Evolutionary conservation across 768 basidiomycete genomes (phyloP).

Genomic region (Mycena galopus): DNA sequence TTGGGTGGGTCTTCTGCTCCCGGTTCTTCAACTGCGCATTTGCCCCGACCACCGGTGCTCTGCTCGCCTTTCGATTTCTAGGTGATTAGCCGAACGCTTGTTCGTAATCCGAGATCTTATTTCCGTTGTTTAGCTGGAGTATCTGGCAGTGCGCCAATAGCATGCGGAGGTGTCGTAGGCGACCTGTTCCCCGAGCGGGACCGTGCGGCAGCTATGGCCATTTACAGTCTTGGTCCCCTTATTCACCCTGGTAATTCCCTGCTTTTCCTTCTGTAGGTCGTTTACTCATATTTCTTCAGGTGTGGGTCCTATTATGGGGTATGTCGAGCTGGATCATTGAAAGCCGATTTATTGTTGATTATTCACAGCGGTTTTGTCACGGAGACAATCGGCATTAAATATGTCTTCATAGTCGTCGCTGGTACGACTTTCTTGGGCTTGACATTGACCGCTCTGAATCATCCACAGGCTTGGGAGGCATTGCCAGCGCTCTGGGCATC

Average conservation of each 20-base stretch:
- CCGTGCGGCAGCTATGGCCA: too few species aligned
- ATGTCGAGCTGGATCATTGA: too few species aligned
- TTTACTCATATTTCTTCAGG: conserved; percentile 34
- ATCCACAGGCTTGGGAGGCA: too few species aligned
- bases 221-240: too few species aligned
- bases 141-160: conserved; percentile 67
- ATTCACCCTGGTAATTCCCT: conserved; percentile 48
- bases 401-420: too few species aligned
- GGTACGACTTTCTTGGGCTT: conserved; percentile 4
- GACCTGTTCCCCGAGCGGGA: too few species aligned
- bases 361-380: too few species aligned
- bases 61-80: conserved; percentile 70
- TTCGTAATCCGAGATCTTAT: not conserved
- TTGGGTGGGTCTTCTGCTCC: not conserved
- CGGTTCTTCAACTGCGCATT: conserved; percentile 58
- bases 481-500: too few species aligned
- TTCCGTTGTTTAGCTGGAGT: conserved; percentile 59
- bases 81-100: conserved; percentile 49
- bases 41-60: conserved; percentile 56
- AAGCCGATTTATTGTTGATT: too few species aligned
- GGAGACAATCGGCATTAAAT: too few species aligned
- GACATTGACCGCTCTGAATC: not conserved
- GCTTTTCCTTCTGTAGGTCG: conserved; percentile 42
- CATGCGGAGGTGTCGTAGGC: too few species aligned
- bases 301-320: conserved; percentile 64